These are phyloP conservation scores for Leccinum fallax DNA, from an alignment of 1,284 basidiomycete species.

Conservation along the genomic window DNA sequence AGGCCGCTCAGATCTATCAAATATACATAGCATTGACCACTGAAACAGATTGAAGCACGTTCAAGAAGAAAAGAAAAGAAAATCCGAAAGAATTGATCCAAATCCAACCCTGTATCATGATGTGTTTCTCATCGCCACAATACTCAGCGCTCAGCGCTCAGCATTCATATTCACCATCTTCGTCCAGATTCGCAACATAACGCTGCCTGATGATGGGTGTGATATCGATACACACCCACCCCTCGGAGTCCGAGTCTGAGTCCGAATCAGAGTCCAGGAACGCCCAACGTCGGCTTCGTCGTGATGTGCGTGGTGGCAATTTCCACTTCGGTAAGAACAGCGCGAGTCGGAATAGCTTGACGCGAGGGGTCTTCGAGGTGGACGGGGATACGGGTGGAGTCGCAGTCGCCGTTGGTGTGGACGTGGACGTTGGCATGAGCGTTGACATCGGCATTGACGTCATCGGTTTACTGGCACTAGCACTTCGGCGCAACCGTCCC, in stretches of 20 bases:
- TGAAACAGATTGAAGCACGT: neutral
- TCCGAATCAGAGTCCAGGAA: neutral
- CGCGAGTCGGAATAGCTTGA: conserved; percentile 17
- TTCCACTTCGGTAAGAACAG: conserved; percentile 21
- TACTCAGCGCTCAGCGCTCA: neutral
- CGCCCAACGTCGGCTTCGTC: neutral
- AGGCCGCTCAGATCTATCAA: neutral
- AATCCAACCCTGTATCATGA: neutral
- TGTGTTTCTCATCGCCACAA: neutral
- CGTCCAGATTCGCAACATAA: conserved; percentile 15
- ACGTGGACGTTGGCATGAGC: conserved; percentile 3
- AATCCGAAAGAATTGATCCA: neutral
- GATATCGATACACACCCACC: conserved; percentile 47
- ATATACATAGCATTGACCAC: neutral
- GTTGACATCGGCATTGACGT: conserved; percentile 9
- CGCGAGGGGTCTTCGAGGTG: conserved; percentile 15
- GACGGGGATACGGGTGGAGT: conserved; percentile 15
- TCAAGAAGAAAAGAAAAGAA: neutral
- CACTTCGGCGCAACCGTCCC: conserved; percentile 8
- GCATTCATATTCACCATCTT: conserved; percentile 2
- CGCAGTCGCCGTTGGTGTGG: neutral
- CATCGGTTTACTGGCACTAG: neutral
- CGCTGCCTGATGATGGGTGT: conserved; percentile 40
- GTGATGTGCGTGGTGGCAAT: neutral
- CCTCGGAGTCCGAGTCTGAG: conserved; percentile 26